A percentile compares a stretch with the other conserved stretches of the same genome.
These are phyloP conservation scores for Eucalyptus marginata DNA, from an alignment of 345 rosid genomes.

Conservation along the genomic window DNA sequence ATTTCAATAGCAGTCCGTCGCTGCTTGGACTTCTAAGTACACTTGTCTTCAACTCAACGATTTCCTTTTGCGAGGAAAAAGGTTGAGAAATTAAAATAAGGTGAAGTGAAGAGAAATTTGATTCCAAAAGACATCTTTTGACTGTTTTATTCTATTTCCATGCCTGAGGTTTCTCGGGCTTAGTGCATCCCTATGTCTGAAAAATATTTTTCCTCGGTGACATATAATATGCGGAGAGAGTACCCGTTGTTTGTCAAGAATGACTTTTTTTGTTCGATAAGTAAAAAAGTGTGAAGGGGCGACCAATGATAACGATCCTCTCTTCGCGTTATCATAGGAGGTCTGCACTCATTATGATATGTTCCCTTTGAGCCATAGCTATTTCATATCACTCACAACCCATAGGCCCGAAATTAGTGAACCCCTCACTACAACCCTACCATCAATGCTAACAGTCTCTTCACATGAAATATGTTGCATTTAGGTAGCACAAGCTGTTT, in stretches of 20 bases:
- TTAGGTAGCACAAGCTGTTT: neutral
- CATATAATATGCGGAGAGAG: neutral
- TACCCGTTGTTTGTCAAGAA: neutral
- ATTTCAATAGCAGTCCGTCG: too few relatives aligned
- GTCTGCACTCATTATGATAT: neutral
- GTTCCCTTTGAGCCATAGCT: rapidly evolving
- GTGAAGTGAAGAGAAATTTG: too few relatives aligned
- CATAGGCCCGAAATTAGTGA: rapidly evolving
- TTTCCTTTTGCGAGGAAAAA: too few relatives aligned
- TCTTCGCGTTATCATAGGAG: neutral
- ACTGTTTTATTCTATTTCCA: neutral
- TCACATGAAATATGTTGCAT: neutral
- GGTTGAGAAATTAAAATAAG: too few relatives aligned
- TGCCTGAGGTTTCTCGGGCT: neutral
- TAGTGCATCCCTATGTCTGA: neutral
- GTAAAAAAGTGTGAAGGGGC: neutral
- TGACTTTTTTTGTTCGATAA: neutral
- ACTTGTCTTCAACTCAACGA: too few relatives aligned
- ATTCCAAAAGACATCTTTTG: too few relatives aligned
- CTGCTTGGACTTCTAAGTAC: too few relatives aligned
- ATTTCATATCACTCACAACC: too few relatives aligned
- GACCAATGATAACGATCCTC: rapidly evolving
- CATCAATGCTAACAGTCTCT: neutral
- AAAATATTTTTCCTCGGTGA: neutral
- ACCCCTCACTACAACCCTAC: neutral